Conservation (phyloP, 305 asterid genomes). For the Striga hermonthica region DNA sequence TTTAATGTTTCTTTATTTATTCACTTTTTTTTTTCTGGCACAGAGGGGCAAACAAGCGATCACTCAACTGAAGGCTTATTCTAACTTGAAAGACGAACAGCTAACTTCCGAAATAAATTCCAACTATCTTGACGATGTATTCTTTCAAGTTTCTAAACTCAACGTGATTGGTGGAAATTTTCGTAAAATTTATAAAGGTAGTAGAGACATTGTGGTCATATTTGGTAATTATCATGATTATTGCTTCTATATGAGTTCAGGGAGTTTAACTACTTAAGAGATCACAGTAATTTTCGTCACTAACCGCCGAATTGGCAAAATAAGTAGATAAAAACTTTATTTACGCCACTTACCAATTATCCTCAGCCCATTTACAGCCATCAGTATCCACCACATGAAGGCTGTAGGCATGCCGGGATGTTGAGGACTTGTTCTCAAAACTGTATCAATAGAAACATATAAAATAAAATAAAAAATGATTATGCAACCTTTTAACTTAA, state of each 20-base stretch:
- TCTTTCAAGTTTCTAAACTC: too few relatives aligned
- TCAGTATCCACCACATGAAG: constrained; percentile 82
- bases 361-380: constrained; percentile 84
- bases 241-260: background rate
- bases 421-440: constrained; percentile 77
- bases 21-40: too few relatives aligned
- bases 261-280: background rate
- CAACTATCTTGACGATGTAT: too few relatives aligned
- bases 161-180: too few relatives aligned
- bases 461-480: background rate
- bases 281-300: background rate
- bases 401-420: constrained; percentile 89
- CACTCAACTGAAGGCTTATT: too few relatives aligned
- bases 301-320: background rate
- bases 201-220: too few relatives aligned
- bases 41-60: too few relatives aligned
- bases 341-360: constrained; percentile 66
- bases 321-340: background rate
- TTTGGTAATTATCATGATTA: too few relatives aligned
- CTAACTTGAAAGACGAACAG: too few relatives aligned
- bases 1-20: too few relatives aligned
- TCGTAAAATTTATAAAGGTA: too few relatives aligned
- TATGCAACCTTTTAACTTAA: background rate
- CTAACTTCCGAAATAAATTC: too few relatives aligned
- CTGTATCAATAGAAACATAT: constrained; percentile 39